phyloP scores from a whole-genome alignment of 352 stramenopile genomes.

The Globisporangium recalcitrans region DNA sequence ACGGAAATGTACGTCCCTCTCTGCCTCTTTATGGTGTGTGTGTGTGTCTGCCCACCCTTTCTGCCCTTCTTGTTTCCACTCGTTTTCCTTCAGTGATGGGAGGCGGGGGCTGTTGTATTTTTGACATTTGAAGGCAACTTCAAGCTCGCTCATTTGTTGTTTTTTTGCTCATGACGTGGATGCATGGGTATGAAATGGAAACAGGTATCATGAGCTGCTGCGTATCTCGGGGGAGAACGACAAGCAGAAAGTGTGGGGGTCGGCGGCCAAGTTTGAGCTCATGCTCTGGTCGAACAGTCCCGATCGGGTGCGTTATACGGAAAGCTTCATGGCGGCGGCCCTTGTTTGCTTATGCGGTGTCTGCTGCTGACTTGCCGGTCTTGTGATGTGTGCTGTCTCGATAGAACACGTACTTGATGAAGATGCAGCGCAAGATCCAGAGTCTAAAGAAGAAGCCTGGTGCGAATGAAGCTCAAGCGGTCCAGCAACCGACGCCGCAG shows the following conservation, averaged over 20 bases:
- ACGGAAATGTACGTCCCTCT: conserved; percentile 67
- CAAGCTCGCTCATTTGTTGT: not conserved
- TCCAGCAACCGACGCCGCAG: conserved; percentile 19
- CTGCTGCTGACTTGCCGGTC: not conserved
- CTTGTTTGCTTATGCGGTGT: not conserved
- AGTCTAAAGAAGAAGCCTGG: conserved; percentile 71
- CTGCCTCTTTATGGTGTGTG: not conserved
- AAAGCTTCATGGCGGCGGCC: not conserved
- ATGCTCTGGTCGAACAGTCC: conserved; percentile 79
- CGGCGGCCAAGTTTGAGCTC: conserved; percentile 82
- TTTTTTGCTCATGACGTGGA: not conserved
- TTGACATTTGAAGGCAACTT: conserved; percentile 4
- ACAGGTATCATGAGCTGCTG: conserved; percentile 79
- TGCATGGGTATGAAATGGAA: not conserved
- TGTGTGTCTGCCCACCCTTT: not conserved
- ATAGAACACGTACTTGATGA: conserved; percentile 75
- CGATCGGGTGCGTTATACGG: conserved; percentile 39
- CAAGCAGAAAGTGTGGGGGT: conserved; percentile 83
- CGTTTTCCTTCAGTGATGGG: not conserved
- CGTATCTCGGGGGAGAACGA: conserved; percentile 78
- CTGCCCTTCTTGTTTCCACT: not conserved
- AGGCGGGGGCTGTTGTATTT: not conserved
- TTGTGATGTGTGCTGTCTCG: not conserved
- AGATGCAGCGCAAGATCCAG: conserved; percentile 82
- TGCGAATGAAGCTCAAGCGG: conserved; percentile 23